Percentiles rank a stretch among this genome's conserved stretches.
Evolutionary conservation across 139 green algal species (phyloP).

Genomic region (Tetraselmis striata): DNA sequence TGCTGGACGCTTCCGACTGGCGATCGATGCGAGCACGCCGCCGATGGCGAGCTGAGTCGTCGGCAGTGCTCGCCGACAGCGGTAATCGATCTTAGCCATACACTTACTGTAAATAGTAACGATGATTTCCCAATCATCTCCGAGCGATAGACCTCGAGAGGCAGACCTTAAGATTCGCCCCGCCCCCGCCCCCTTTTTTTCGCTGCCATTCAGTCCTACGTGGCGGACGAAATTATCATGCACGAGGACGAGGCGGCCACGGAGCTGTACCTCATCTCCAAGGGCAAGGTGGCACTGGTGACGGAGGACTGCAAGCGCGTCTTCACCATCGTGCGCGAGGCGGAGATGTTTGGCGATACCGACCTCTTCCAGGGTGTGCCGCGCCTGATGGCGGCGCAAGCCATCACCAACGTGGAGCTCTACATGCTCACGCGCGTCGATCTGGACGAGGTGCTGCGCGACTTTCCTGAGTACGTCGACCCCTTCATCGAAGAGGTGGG

Average conservation of each 20-base stretch:
- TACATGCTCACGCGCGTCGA: neutral
- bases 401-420: neutral
- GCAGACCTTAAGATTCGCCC: no score
- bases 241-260: neutral
- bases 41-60: no score
- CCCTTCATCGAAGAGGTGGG: neutral
- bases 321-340: neutral
- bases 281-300: neutral
- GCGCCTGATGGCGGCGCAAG: neutral
- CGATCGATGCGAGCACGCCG: neutral
- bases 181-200: neutral
- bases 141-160: no score
- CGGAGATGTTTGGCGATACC: neutral
- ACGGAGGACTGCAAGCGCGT: neutral
- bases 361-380: neutral
- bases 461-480: neutral
- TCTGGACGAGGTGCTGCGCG: neutral
- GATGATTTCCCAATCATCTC: no score
- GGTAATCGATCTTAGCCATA: no score
- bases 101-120: no score
- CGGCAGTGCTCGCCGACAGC: no score
- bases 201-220: neutral
- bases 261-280: neutral
- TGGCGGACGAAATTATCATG: neutral
- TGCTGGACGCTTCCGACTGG: no score